phyloP scores from a whole-genome alignment of 192 early-diverging fungal genomes.

The Anaeromyces robustus region DNA sequence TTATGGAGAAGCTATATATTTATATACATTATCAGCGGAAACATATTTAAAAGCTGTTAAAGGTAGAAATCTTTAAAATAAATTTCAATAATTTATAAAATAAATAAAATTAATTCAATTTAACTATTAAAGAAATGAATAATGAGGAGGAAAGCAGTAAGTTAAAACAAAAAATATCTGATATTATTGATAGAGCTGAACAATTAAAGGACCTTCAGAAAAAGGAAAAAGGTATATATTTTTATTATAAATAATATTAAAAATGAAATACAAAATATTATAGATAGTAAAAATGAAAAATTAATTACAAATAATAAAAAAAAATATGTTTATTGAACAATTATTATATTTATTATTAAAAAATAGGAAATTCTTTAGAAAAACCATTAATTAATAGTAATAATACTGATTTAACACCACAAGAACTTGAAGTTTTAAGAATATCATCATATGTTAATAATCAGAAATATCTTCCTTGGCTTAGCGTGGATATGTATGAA shows the following conservation, averaged over 20 bases:
- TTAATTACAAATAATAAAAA: no score
- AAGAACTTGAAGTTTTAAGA: conserved; percentile 45
- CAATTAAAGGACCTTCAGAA: not conserved
- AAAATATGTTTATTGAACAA: no score
- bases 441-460: conserved; percentile 56
- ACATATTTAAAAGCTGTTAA: conserved; percentile 1
- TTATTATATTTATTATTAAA: no score
- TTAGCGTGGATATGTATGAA: conserved; percentile 41
- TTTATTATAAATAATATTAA: no score
- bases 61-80: not conserved
- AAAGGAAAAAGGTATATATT: not conserved
- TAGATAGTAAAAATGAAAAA: no score
- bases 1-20: conserved; percentile 1
- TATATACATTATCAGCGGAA: not conserved
- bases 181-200: not conserved
- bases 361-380: not conserved
- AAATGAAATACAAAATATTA: no score
- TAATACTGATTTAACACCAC: conserved; percentile 7
- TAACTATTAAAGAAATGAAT: not conserved
- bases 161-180: not conserved
- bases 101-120: no score
- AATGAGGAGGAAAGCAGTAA: not conserved
- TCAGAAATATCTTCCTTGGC: conserved; percentile 59
- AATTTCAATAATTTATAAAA: no score
- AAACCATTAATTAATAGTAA: not conserved